Percentiles rank a stretch among this genome's conserved stretches.
phyloP scores from a whole-genome alignment of 1,284 basidiomycete species.

The Puccinia hordei region DNA sequence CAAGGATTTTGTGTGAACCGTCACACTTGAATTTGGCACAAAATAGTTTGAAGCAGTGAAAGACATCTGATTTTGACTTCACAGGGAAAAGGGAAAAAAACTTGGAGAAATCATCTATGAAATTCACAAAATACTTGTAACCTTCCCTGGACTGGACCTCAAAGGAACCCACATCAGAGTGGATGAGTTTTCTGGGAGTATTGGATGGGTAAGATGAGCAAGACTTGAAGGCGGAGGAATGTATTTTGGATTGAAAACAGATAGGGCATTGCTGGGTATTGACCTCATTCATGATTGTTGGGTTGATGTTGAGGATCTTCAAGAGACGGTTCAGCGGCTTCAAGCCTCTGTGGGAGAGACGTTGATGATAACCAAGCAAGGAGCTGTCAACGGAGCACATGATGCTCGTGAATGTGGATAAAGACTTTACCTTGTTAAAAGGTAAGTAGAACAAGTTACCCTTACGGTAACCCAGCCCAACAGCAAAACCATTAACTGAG shows the following conservation, averaged over 20 bases:
- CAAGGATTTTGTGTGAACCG: slow-evolving; percentile 13
- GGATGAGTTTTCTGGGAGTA: background rate
- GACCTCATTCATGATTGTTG: background rate
- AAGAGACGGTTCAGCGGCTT: background rate
- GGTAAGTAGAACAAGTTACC: too few relatives aligned
- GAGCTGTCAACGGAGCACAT: background rate
- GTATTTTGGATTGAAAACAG: background rate
- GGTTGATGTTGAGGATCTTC: background rate
- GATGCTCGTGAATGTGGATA: background rate
- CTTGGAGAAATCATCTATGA: background rate
- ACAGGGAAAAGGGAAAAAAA: slow-evolving; percentile 24
- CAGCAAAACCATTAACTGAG: too few relatives aligned
- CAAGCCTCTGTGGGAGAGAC: background rate
- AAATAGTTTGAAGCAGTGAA: slow-evolving; percentile 20
- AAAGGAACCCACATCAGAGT: background rate
- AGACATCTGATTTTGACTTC: slow-evolving; percentile 38
- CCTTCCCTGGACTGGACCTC: slow-evolving; percentile 12
- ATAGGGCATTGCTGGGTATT: background rate
- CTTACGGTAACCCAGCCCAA: too few relatives aligned
- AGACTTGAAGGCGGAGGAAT: background rate
- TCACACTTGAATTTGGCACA: slow-evolving; percentile 24
- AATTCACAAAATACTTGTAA: slow-evolving; percentile 2
- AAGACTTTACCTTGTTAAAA: slow-evolving; percentile 11
- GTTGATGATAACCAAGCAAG: background rate
- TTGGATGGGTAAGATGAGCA: background rate